A percentile compares a stretch with the other conserved stretches of the same genome.
These are phyloP conservation scores for Musa schizocarpa DNA, from an alignment of 176 grass and related monocot genomes.

Conservation along the genomic window DNA sequence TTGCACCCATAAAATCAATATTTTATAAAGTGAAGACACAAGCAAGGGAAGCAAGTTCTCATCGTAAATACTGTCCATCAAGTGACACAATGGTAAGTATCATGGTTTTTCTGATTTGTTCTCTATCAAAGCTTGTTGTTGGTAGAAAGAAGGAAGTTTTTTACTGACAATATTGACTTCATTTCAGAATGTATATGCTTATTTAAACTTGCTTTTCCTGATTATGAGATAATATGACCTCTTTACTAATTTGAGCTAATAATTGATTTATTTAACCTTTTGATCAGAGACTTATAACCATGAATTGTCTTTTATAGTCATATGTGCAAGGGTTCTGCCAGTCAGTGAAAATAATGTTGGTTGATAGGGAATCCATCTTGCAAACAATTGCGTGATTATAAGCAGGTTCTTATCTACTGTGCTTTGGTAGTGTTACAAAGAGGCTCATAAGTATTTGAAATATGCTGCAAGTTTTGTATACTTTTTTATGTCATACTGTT, in stretches of 20 bases:
- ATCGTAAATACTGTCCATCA: background rate
- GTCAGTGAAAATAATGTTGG: background rate
- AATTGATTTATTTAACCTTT: background rate
- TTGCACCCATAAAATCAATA: background rate
- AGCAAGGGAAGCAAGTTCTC: background rate
- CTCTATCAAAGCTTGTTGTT: background rate
- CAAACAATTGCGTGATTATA: background rate
- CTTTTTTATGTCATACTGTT: too few species aligned
- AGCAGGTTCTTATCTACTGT: background rate
- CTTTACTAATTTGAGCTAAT: background rate
- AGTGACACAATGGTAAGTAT: background rate
- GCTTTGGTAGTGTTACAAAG: background rate
- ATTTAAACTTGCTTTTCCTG: background rate
- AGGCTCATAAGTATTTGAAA: too few species aligned
- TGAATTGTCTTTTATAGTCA: background rate
- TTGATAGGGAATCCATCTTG: background rate
- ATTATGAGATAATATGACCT: background rate
- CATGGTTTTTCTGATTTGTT: background rate
- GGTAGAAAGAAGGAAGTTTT: background rate
- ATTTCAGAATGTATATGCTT: background rate
- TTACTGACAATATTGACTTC: background rate
- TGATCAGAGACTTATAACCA: background rate
- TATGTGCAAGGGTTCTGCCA: background rate
- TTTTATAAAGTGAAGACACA: background rate
- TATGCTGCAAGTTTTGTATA: too few species aligned